Evolutionary conservation across 805 yeast species (phyloP), one percentile per base, ranked within the genome.

Genomic region (Candida sakaeoensis): DNA sequence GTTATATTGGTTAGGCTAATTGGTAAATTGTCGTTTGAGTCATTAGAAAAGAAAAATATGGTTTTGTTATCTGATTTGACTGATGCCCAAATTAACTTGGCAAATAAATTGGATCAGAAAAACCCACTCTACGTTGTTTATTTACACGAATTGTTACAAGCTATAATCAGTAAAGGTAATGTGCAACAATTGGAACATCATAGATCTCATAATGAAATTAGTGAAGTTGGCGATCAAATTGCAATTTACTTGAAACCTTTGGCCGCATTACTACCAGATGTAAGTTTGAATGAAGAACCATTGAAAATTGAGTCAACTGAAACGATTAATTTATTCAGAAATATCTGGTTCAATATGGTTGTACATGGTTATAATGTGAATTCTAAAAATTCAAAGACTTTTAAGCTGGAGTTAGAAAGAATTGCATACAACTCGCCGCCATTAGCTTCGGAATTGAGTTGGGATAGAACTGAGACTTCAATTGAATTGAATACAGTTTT

Each of bases 261-360:
- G 44, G 93, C 97, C 0, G 70, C 68, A 17, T 61, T 90, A 28
- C 63, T 90, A 40, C 96, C 96, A 3, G 63, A 67, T 26, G 68
- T 72, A 5, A 67, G 68, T 24, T 41, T 33, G 10, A 60, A 58
- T 21, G 70, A 72, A 21, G 49, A 55, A 4, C 79, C 84, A 0
- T 72, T 52, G 58, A 48, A 53, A 16, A 61, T 63, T 13, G 50
- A 56, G 7, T 77, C 82, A 46, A 75, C 77, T 28, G 65, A 65
- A 2, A 65, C 79, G 1, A 65, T 79, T 35, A 71, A 74, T 33
- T 65, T 81, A 43, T 87, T 91, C 68, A 75, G 95, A 54, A 85
- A 93, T 59, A 79, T 88, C 32, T 93, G 99, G 99, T 88, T 87
- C 59, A 93, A 91, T 54, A 70, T 93, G 72, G 91, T 82, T 3